phyloP scores from a whole-genome alignment of 768 basidiomycete species.

The Amanita jacksonii region DNA sequence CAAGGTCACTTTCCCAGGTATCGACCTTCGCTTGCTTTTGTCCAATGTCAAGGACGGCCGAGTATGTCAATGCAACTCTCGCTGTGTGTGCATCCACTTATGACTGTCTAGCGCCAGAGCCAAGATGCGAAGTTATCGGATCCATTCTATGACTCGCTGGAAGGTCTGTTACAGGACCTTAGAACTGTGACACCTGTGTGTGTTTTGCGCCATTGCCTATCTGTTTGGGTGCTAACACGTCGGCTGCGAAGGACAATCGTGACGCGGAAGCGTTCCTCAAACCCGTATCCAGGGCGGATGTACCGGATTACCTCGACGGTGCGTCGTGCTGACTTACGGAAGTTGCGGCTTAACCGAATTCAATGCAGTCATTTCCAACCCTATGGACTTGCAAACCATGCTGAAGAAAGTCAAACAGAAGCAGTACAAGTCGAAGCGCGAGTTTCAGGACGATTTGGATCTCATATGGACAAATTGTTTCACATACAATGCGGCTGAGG shows the following conservation, averaged over 20 bases:
- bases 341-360: background rate
- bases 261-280: conserved; percentile 91
- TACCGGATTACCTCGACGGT: conserved; percentile 93
- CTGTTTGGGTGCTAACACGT: conserved; percentile 19
- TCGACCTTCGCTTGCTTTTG: conserved; percentile 75
- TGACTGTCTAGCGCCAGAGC: conserved; percentile 22
- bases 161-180: conserved; percentile 80
- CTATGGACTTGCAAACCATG: conserved; percentile 96
- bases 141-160: conserved; percentile 90
- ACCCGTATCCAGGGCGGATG: conserved; percentile 84
- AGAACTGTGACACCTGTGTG: conserved; percentile 63
- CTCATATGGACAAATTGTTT: conserved; percentile 97
- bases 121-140: conserved; percentile 70
- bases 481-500: conserved; percentile 86
- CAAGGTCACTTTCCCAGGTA: conserved; percentile 46
- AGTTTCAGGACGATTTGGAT: conserved; percentile 90
- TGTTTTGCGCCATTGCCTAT: conserved; percentile 18
- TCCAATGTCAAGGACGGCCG: conserved; percentile 81
- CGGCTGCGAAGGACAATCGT: conserved; percentile 56
- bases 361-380: conserved; percentile 72
- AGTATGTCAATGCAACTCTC: conserved; percentile 41
- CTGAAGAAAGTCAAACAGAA: conserved; percentile 88
- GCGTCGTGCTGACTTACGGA: conserved; percentile 17
- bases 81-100: conserved; percentile 8
- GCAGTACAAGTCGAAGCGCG: conserved; percentile 86